Base-by-base conservation (phyloP, 495 filamentous ascomycete genomes). In the Penicillium subrubescens region DNA sequence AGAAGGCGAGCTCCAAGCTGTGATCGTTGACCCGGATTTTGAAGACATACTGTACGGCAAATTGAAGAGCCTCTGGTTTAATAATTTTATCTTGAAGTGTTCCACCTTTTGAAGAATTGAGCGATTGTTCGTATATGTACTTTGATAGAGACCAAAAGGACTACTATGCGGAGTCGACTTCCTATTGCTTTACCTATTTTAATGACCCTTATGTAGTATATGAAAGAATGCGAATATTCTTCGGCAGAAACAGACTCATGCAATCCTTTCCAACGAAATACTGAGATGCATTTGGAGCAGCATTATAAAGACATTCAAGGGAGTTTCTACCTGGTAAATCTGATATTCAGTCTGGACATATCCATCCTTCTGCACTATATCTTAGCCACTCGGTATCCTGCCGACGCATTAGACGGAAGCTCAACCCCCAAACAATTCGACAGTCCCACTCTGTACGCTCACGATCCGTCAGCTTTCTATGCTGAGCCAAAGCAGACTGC, bases 381-480 rank as follows among this genome's bases (percentile, higher is more conserved):
- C 21, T 64, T 67, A n/a, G 66, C 46, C 14, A 29, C 37, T 3
- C 74, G 68, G 66, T 78, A 73, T 23, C 75, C 74, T 33, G 62
- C 57, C 17, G 73, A 73, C 17, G 69, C 44, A 51, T 56, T 58
- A 1, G 53, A 56, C 0, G 74, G 74, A 46, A 78, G 54, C 25
- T 78, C 75, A 57, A 71, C 61, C 69, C 70, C 74, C 74, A 78
- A 7, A 72, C 75, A 59, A 78, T 75, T 1, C 69, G 66, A 29
- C 72, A 73, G 37, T 78, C 75, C 73, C 73, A 74, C 27, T 69
- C 53, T 15, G 54, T 61, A 2, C 35, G 46, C 19, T 58, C 57
- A 7, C 51, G 33, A 14, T 46, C 57, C 0, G 41, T 64, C 7
- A 27, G 54, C 11, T 43, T 34, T 41, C 21, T n/a, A 15, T 52